Evolutionary conservation across 352 stramenopile species (phyloP).

Genomic region (Thalassiosira exigua): DNA sequence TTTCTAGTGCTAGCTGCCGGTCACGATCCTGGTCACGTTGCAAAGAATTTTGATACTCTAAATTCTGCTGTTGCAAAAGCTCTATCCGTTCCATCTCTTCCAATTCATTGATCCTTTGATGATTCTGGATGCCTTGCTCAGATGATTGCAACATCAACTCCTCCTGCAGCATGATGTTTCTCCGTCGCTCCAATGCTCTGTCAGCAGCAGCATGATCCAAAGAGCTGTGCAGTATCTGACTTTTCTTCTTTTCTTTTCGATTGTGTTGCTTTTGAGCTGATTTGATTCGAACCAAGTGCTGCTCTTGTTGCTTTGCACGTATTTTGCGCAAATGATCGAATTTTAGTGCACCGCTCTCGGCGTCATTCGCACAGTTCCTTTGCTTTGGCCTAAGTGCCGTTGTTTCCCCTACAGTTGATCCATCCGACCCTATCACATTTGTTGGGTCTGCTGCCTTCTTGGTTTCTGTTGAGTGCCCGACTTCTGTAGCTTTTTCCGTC

Average conservation of each 20-base stretch:
- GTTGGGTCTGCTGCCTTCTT: too few relatives aligned
- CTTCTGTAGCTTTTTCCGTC: background rate
- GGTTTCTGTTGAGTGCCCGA: background rate
- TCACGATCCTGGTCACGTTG: conserved; percentile 36
- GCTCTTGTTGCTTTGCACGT: conserved; percentile 39
- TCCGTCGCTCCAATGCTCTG: conserved; percentile 32
- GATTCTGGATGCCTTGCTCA: too few relatives aligned
- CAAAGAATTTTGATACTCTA: conserved; percentile 51
- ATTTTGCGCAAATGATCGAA: background rate
- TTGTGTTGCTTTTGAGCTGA: conserved; percentile 18
- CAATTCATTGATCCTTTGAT: conserved; percentile 31
- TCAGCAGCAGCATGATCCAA: conserved; percentile 42
- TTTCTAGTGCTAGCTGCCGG: conserved; percentile 15
- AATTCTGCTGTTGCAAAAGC: conserved; percentile 46
- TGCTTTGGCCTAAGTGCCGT: too few relatives aligned
- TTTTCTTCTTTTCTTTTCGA: conserved; percentile 25
- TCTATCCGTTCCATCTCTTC: conserved; percentile 41
- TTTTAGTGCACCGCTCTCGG: too few relatives aligned
- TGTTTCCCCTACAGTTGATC: too few relatives aligned
- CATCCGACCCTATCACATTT: too few relatives aligned
- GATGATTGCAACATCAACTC: too few relatives aligned
- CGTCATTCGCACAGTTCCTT: too few relatives aligned
- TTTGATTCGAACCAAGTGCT: conserved; percentile 20
- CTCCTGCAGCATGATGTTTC: too few relatives aligned
- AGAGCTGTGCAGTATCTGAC: conserved; percentile 13